Evolutionary conservation across 768 basidiomycete genomes (phyloP), one percentile per base, ranked within the genome.

Genomic region (Xanthoconium stramineum): DNA sequence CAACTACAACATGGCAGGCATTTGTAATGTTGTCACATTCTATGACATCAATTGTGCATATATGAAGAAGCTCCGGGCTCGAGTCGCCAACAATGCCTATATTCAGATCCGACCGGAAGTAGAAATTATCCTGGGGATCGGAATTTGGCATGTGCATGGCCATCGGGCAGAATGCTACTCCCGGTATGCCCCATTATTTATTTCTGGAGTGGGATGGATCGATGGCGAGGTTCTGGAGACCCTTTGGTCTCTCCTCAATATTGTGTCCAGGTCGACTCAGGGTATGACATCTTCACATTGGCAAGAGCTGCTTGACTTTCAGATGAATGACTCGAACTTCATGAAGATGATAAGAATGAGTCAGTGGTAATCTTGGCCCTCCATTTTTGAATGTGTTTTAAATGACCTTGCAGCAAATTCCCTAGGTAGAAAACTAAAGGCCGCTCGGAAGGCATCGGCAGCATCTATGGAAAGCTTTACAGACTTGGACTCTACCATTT

Each of bases 121-220:
- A 0, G 30, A 52, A 1, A 56, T 72, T 5, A 49, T 60, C 0
- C 47, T 37, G 0, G 66, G 59, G 2, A 70, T 72, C 9, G 62
- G 68, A 0, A 52, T 66, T 0, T 70, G 65, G 54, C 68, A 71
- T 44, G 59, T 70, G 0, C 68, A 70, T 50, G 69, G 46, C 0
- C 67, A 71, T 50, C 50, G 53, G 14, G 47, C 59, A 0, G 37
- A 68, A 24, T 74, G 73, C 49, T 65, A 63, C 12, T 48, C 39
- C 2, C 0, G 40, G 17, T 59, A 55, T 33, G 6, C 30, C 3
- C 45, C 40, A 1, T 5, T 42, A 1, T 61, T 50, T 13, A 55
- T 59, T 6, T 3, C 12, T 1, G 55, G 51, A 0, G 15, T 35
- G 0, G 52, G 54, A 0, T 42, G 50, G 47, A 19, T 63, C 0